phyloP scores from a whole-genome alignment of 331 rosid species.

The Arachis monticola region DNA sequence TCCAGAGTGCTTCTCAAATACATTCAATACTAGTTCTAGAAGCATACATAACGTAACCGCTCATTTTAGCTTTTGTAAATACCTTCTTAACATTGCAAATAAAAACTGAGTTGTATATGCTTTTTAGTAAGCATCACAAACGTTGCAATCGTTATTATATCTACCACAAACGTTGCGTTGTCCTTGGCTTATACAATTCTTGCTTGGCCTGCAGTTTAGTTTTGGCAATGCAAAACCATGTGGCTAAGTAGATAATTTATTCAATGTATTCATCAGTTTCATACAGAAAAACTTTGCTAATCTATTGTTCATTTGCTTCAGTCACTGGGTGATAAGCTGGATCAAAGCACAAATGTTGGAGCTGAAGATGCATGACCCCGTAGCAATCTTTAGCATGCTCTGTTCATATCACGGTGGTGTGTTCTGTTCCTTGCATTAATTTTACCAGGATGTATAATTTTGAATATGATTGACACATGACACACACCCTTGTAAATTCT shows the following conservation, averaged over 20 bases:
- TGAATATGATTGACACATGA: slow-evolving; percentile 25
- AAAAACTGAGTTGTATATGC: too few relatives aligned
- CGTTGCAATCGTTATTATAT: too few relatives aligned
- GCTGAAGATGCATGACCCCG: slow-evolving; percentile 29
- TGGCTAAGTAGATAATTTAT: not conserved
- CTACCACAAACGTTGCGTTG: too few relatives aligned
- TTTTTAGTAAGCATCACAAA: too few relatives aligned
- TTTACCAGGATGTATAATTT: slow-evolving; percentile 1
- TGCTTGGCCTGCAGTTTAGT: not conserved
- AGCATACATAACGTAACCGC: too few relatives aligned
- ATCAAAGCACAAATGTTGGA: slow-evolving; percentile 33
- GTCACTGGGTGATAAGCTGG: slow-evolving; percentile 43
- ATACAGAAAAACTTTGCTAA: slow-evolving; percentile 31
- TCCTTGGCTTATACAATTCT: not conserved
- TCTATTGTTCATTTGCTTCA: slow-evolving; percentile 34
- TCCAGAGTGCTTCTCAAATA: not conserved
- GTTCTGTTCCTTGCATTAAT: slow-evolving; percentile 16
- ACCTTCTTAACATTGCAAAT: too few relatives aligned
- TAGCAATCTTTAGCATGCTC: slow-evolving; percentile 16
- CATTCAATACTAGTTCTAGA: too few relatives aligned
- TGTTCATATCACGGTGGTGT: slow-evolving; percentile 7
- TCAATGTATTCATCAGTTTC: not conserved
- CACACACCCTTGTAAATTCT: slow-evolving; percentile 38
- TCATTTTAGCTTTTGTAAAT: too few relatives aligned
- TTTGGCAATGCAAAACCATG: not conserved